phyloP scores from a whole-genome alignment of 768 basidiomycete species.

The Suillus brevipes region DNA sequence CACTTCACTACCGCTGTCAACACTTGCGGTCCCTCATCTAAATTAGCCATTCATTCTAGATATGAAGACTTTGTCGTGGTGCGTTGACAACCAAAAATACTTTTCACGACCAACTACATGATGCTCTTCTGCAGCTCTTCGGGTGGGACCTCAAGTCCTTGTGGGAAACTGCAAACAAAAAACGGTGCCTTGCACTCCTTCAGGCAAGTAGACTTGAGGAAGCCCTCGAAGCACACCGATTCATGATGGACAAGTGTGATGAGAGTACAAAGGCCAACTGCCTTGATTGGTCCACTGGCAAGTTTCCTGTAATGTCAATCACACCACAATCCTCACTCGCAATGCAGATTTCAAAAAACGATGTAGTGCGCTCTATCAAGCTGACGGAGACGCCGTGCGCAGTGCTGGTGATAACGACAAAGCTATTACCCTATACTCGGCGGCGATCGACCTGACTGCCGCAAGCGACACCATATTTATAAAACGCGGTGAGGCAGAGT shows the following conservation, averaged over 20 bases:
- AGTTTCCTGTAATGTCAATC: neutral
- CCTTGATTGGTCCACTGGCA: neutral
- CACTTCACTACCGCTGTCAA: neutral
- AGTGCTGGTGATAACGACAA: neutral
- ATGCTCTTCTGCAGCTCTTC: neutral
- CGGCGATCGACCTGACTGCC: neutral
- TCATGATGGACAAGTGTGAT: neutral
- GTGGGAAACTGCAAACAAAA: neutral
- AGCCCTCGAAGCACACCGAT: neutral
- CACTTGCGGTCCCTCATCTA: neutral
- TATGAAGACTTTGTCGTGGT: neutral
- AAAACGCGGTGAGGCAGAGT: neutral
- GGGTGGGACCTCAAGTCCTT: neutral
- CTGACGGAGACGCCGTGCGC: neutral
- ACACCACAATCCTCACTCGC: neutral
- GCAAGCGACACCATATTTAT: neutral
- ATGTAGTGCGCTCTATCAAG: neutral
- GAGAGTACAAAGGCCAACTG: neutral
- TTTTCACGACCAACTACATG: neutral
- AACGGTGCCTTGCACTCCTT: neutral
- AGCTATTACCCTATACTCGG: neutral
- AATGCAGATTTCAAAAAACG: neutral
- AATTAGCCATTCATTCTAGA: neutral
- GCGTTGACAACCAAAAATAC: neutral
- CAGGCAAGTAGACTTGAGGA: neutral